Conservation (phyloP, 805 yeast species). For the Starmerella tilneyi region DNA sequence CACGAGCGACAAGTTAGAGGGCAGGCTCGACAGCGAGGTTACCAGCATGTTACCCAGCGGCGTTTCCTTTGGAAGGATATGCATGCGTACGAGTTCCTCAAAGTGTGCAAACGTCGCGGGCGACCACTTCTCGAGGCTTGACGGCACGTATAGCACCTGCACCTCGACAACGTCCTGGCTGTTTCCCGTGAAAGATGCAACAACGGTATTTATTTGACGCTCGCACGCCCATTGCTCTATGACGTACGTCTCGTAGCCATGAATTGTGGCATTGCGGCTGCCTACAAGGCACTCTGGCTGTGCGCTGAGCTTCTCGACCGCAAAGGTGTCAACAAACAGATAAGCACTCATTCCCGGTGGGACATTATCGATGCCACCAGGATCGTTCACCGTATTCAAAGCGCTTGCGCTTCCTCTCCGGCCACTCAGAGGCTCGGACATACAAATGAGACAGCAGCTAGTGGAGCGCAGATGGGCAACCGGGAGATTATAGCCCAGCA, state of each 20-base stretch:
- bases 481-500: not conserved
- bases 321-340: constrained; percentile 28
- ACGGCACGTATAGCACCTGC: constrained; percentile 46
- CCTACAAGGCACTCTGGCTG: constrained; percentile 28
- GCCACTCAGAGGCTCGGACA: not conserved
- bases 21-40: constrained; percentile 71
- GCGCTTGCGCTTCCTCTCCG: not conserved
- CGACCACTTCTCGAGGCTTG: constrained; percentile 41
- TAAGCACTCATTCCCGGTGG: constrained; percentile 21
- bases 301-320: constrained; percentile 24
- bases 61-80: constrained; percentile 58
- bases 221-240: constrained; percentile 92
- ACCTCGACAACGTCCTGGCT: constrained; percentile 52
- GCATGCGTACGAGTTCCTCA: constrained; percentile 52
- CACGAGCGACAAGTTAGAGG: constrained; percentile 60
- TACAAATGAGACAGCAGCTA: too few species aligned
- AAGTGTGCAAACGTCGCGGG: constrained; percentile 48
- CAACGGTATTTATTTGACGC: constrained; percentile 53
- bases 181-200: constrained; percentile 82
- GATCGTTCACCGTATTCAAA: not conserved
- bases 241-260: constrained; percentile 79
- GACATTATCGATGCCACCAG: not conserved
- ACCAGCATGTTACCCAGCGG: constrained; percentile 57
- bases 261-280: constrained; percentile 39
- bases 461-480: too few species aligned